These are phyloP conservation scores for Novymonas esmeraldas DNA, from an alignment of 208 protist species.

Conservation along the genomic window DNA sequence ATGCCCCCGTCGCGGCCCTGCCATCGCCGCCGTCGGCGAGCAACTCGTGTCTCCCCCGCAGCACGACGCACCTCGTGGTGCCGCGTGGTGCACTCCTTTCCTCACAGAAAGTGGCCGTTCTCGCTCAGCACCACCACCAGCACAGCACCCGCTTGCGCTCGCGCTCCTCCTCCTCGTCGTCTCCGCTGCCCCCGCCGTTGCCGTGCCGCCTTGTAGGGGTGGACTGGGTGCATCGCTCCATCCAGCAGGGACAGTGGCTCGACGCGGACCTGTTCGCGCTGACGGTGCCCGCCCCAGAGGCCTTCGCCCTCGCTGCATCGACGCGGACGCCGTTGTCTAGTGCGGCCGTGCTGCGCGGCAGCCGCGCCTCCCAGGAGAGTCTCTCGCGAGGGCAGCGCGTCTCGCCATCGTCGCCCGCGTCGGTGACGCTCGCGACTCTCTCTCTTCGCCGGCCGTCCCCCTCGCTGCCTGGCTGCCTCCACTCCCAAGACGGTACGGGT, in stretches of 20 bases:
- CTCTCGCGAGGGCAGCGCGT: background rate
- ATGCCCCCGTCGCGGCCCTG: background rate
- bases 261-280: conserved; percentile 48
- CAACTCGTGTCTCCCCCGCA: conserved; percentile 9
- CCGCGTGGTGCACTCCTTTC: conserved; percentile 19
- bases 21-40: background rate
- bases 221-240: conserved; percentile 57
- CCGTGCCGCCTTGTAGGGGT: conserved; percentile 54
- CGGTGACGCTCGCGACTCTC: conserved; percentile 1
- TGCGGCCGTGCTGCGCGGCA: background rate
- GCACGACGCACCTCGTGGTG: conserved; percentile 66
- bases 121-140: conserved; percentile 21
- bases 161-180: background rate
- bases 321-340: background rate
- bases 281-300: conserved; percentile 30
- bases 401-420: background rate
- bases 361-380: background rate
- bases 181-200: background rate
- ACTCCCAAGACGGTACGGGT: background rate
- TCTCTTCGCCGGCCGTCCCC: background rate
- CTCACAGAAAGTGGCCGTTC: conserved; percentile 40
- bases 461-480: background rate
- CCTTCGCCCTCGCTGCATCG: conserved; percentile 17
- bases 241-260: conserved; percentile 49
- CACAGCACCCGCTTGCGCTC: conserved; percentile 8